A percentile compares a stretch with the other conserved stretches of the same genome.
phyloP scores from a whole-genome alignment of 2,329 filamentous ascomycete species.

The Immersiporthe knoxdaviesiana region DNA sequence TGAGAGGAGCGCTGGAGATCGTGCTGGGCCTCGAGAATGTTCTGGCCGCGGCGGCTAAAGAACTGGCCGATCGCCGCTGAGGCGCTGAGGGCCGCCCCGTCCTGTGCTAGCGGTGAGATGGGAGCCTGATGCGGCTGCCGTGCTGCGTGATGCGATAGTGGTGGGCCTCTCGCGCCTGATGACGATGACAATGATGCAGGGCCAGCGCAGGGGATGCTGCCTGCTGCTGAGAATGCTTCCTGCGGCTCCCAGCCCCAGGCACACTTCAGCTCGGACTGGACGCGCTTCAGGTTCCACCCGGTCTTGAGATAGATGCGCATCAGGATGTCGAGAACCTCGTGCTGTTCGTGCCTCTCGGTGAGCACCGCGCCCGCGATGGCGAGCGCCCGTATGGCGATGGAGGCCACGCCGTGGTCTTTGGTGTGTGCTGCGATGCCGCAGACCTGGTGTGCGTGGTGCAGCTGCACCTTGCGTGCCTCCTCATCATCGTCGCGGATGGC shows the following conservation, averaged over 20 bases:
- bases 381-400: slow-evolving; percentile 77
- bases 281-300: slow-evolving; percentile 74
- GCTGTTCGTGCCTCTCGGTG: slow-evolving; percentile 70
- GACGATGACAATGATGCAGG: background rate
- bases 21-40: slow-evolving; percentile 3
- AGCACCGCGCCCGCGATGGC: slow-evolving; percentile 77
- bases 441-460: slow-evolving; percentile 78
- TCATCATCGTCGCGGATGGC: slow-evolving; percentile 58
- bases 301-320: slow-evolving; percentile 75
- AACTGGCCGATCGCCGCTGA: slow-evolving; percentile 21
- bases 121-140: background rate
- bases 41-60: slow-evolving; percentile 18
- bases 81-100: slow-evolving; percentile 5
- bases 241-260: slow-evolving; percentile 73
- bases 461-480: slow-evolving; percentile 71
- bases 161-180: slow-evolving; percentile 4
- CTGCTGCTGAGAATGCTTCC: background rate
- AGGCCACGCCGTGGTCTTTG: slow-evolving; percentile 78
- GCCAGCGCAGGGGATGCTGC: background rate
- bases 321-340: slow-evolving; percentile 79
- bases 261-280: slow-evolving; percentile 73
- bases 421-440: slow-evolving; percentile 89
- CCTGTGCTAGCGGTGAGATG: slow-evolving; percentile 15
- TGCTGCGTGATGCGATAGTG: slow-evolving; percentile 1
- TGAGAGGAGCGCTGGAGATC: slow-evolving; percentile 29